Evolutionary conservation across 2,329 filamentous ascomycete genomes (phyloP).

Genomic region (Dactylellina sp.): DNA sequence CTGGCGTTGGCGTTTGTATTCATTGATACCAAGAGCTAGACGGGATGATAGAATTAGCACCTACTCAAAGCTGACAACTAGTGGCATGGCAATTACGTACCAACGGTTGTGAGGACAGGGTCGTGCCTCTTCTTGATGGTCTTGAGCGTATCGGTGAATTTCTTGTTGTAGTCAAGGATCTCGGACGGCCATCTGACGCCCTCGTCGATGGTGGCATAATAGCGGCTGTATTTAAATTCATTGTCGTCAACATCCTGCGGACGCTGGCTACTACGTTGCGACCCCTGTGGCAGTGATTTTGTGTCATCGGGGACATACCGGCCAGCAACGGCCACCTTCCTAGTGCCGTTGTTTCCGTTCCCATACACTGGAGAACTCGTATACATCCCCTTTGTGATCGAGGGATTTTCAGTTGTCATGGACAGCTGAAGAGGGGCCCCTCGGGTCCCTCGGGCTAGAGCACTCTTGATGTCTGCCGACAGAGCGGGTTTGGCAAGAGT

Average conservation of each 20-base stretch:
- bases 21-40: constrained; percentile 88
- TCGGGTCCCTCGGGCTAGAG: constrained; percentile 63
- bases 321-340: constrained; percentile 64
- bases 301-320: constrained; percentile 57
- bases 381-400: constrained; percentile 85
- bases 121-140: constrained; percentile 97
- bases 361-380: constrained; percentile 69
- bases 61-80: constrained; percentile 5
- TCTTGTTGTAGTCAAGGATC: constrained; percentile 90
- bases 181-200: constrained; percentile 91
- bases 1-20: constrained; percentile 96
- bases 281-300: constrained; percentile 61
- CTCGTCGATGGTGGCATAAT: constrained; percentile 93
- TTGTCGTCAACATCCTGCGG: constrained; percentile 55
- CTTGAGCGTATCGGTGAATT: constrained; percentile 87
- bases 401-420: constrained; percentile 89
- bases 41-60: constrained; percentile 18
- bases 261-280: constrained; percentile 41
- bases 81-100: constrained; percentile 58
- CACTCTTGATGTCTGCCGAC: constrained; percentile 77
- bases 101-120: constrained; percentile 94
- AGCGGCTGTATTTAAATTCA: constrained; percentile 70
- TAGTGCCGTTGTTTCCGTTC: constrained; percentile 66
- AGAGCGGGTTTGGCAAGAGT: constrained; percentile 82
- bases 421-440: constrained; percentile 76